phyloP scores from a whole-genome alignment of 768 basidiomycete species.

The Tylopilus intermedius region DNA sequence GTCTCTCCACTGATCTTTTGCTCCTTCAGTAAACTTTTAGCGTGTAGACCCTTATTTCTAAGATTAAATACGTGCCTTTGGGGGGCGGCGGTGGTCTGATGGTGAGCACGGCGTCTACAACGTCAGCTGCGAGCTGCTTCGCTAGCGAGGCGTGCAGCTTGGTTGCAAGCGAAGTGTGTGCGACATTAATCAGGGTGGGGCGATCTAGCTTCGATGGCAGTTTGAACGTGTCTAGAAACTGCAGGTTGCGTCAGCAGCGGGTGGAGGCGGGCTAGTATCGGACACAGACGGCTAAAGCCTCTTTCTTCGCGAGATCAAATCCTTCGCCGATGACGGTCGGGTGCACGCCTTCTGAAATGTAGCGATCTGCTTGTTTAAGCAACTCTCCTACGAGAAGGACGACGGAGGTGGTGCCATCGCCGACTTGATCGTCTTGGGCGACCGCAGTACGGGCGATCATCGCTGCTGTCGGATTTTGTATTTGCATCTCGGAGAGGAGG shows the following conservation, averaged over 20 bases:
- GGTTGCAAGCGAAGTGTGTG: constrained; percentile 92
- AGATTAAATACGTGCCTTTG: constrained; percentile 42
- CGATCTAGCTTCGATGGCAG: constrained; percentile 74
- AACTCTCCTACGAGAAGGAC: constrained; percentile 94
- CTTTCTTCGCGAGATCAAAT: constrained; percentile 97
- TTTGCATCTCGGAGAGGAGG: constrained; percentile 98
- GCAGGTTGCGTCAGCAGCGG: constrained; percentile 20
- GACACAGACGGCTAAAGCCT: constrained; percentile 70
- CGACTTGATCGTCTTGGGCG: constrained; percentile 98
- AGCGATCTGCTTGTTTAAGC: constrained; percentile 96
- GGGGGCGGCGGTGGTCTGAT: constrained; percentile 69
- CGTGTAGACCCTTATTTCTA: constrained; percentile 24
- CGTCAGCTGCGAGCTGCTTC: constrained; percentile 81
- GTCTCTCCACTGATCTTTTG: constrained; percentile 67
- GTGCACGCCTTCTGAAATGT: constrained; percentile 96
- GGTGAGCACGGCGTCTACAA: constrained; percentile 91
- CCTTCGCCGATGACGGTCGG: constrained; percentile 94
- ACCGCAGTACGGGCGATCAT: constrained; percentile 99
- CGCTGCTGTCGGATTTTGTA: constrained; percentile 97
- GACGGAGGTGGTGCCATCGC: constrained; percentile 97
- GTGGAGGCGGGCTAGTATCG: constrained; percentile 10
- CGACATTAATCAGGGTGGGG: constrained; percentile 87
- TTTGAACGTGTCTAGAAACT: constrained; percentile 95
- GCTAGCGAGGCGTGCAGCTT: constrained; percentile 83
- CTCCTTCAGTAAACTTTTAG: constrained; percentile 38